Percentiles rank a stretch among this genome's conserved stretches.
These are phyloP conservation scores for Tylopilus plumbeoviolaceoides DNA, from an alignment of 768 basidiomycete species.

Conservation along the genomic window DNA sequence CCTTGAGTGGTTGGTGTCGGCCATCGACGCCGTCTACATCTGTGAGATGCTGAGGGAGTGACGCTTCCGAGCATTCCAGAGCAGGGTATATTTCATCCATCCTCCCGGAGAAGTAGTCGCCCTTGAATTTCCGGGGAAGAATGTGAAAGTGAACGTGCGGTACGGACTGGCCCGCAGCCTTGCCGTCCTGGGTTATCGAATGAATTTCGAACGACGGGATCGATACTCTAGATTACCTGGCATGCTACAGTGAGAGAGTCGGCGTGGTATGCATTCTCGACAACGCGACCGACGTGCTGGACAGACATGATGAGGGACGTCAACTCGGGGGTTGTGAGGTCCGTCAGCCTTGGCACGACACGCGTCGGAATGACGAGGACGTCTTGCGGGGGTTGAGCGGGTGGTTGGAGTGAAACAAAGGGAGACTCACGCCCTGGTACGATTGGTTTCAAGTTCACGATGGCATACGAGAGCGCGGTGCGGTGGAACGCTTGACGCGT, in stretches of 20 bases:
- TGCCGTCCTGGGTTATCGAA: conserved; percentile 63
- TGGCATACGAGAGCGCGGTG: conserved; percentile 67
- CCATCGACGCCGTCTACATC: conserved; percentile 11
- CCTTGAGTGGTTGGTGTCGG: conserved; percentile 41
- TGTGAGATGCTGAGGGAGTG: conserved; percentile 40
- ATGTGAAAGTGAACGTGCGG: conserved; percentile 94
- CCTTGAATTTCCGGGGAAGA: conserved; percentile 70
- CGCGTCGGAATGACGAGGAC: conserved; percentile 59
- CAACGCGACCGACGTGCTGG: conserved; percentile 69
- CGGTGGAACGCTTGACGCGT: conserved; percentile 73
- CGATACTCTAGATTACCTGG: conserved; percentile 51
- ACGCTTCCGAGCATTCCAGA: conserved; percentile 61
- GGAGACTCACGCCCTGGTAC: conserved; percentile 82
- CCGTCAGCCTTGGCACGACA: conserved; percentile 51
- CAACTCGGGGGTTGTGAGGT: conserved; percentile 63
- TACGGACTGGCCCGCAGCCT: conserved; percentile 70
- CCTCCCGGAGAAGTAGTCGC: conserved; percentile 58
- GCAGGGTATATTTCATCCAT: conserved; percentile 80
- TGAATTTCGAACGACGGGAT: not conserved
- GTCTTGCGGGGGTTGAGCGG: conserved; percentile 36
- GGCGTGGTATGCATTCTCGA: conserved; percentile 80
- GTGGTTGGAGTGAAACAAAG: no score
- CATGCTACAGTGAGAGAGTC: conserved; percentile 85
- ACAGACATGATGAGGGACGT: conserved; percentile 77
- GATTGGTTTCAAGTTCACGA: conserved; percentile 94